Base-by-base conservation (phyloP, 1,284 basidiomycete genomes). In the Melampsora larici-populina region DNA sequence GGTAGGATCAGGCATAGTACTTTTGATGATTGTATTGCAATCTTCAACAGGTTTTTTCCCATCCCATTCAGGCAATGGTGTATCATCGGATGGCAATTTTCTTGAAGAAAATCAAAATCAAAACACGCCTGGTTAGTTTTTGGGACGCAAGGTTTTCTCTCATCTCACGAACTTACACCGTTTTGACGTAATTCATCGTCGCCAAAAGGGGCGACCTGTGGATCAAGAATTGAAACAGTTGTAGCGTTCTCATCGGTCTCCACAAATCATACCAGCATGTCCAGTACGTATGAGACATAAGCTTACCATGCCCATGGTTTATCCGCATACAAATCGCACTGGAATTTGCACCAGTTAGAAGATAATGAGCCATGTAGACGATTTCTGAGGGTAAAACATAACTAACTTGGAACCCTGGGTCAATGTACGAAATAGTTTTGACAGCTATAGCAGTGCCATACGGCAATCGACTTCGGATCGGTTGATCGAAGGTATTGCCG, bases 281-380 rank as follows among this genome's bases (percentile, higher is more conserved):
- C 13, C 11, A 43, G 40, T 43, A 13, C 40, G 13, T 11, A 43
- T 8, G 40, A 13, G 40, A 43, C 13, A 43, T 43, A 43, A 7
- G 29, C 29, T 60, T 60, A 75, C 73, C 74, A 77, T 31, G 74
- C 74, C 74, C 74, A 77, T 18, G 74, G 74, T 49, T 77, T 68
- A 43, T 77, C 74, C 58, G 63, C 66, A 63, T 77, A 77, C n/a
- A 77, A 26, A 26, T 77, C 74, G 40, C 40, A 36, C 74, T 77
- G 26, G 24, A 18, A 33, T 26, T 24, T 40, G 15, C 29, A 66
- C 36, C 36, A 36, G 8, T 46, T 36, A 40, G 55, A n/a, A 63
- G 31, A 24, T 4, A 18, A 36, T n/a, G 71, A 65, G 13, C 40
- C 40, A 43, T 43, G 40, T 13, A 43, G 40, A 43, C 6, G 13